phyloP scores from a whole-genome alignment of 2,329 filamentous ascomycete species.

The Ascomycota sp. region DNA sequence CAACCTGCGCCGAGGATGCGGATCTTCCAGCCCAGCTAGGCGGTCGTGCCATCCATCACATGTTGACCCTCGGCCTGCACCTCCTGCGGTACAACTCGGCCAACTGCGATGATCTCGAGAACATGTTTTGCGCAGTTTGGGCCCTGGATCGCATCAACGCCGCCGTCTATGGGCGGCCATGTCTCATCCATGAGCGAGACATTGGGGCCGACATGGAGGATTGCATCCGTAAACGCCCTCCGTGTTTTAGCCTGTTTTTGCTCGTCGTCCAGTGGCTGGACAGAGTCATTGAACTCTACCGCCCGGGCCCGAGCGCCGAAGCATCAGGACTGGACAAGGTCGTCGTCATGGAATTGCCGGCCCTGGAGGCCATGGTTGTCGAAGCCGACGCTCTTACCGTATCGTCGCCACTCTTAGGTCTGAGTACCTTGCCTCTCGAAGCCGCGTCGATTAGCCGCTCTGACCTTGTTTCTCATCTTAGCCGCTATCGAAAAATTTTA shows the following conservation, averaged over 20 bases:
- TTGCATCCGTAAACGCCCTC: conserved; percentile 27
- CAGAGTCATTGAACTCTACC: conserved; percentile 37
- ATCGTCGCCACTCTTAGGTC: conserved; percentile 27
- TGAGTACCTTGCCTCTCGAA: conserved; percentile 2
- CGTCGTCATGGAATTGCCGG: conserved; percentile 30
- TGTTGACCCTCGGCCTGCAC: conserved; percentile 34
- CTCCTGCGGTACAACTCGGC: conserved; percentile 20
- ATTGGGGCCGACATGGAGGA: conserved; percentile 30
- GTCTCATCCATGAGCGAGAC: conserved; percentile 39
- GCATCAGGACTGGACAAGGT: conserved; percentile 20
- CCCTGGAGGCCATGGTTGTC: conserved; percentile 36
- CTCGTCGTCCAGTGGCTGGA: conserved; percentile 34
- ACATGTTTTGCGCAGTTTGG: conserved; percentile 38
- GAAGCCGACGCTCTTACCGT: conserved; percentile 29
- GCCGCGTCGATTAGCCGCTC: neutral
- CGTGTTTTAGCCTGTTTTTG: conserved; percentile 36
- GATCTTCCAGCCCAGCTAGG: conserved; percentile 33
- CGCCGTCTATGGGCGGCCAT: conserved; percentile 37
- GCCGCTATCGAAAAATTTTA: conserved; percentile 43
- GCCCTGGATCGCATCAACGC: conserved; percentile 38
- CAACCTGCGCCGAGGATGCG: conserved; percentile 28
- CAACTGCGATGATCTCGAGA: conserved; percentile 21
- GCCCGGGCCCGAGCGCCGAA: conserved; percentile 25
- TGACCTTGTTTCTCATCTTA: conserved; percentile 7
- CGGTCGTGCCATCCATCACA: conserved; percentile 33